Conservation (phyloP, 257 asterid genomes). For the Nicotiana otophora region DNA sequence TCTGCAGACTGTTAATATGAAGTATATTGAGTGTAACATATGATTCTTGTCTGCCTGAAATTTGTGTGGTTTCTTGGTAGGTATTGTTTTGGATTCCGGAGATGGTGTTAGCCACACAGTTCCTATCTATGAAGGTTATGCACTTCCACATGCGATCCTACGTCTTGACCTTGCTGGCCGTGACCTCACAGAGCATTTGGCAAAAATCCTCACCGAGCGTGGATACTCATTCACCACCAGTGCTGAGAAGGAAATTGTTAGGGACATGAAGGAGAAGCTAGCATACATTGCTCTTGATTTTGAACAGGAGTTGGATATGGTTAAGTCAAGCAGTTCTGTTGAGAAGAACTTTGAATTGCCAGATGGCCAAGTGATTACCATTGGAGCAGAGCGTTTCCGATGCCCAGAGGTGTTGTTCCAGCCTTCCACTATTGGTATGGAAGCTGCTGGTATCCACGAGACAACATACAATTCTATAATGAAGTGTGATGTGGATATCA, state of each 20-base stretch:
- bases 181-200: conserved; percentile 37
- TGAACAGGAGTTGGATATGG: conserved; percentile 36
- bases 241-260: conserved; percentile 45
- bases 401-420: conserved; percentile 10
- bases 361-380: conserved; percentile 9
- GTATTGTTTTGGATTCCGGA: conserved; percentile 17
- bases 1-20: background rate
- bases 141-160: conserved; percentile 1
- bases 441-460: conserved; percentile 7
- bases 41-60: background rate
- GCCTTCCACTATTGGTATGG: conserved; percentile 10
- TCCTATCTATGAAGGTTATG: conserved; percentile 6
- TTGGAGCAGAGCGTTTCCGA: conserved; percentile 10
- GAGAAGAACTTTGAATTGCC: background rate
- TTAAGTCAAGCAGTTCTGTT: conserved; percentile 12
- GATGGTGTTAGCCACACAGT: conserved; percentile 12
- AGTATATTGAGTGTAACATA: background rate
- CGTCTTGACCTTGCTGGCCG: conserved; percentile 16
- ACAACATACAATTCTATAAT: conserved; percentile 8
- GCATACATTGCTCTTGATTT: conserved; percentile 38
- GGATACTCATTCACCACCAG: conserved; percentile 36
- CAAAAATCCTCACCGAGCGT: conserved; percentile 39
- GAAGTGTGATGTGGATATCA: conserved; percentile 8
- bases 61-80: conserved; percentile 17
- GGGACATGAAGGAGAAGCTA: conserved; percentile 46